A percentile compares a stretch with the other conserved stretches of the same genome.
These are phyloP conservation scores for Crataegus laevigata DNA, from an alignment of 306 rosid genomes.

Conservation along the genomic window DNA sequence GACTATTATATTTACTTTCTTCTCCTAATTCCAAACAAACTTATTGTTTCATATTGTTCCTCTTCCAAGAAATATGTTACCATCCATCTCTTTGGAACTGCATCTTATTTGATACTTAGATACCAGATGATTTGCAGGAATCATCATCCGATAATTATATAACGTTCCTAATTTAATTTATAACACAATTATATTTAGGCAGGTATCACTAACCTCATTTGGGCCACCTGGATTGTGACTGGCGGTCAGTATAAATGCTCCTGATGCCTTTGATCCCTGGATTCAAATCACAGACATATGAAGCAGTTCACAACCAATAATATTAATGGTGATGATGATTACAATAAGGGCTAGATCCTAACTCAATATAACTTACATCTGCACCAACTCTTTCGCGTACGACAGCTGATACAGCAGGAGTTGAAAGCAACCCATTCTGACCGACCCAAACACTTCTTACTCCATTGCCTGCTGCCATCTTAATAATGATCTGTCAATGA, in stretches of 20 bases:
- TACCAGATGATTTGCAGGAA: background rate
- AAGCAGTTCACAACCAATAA: conserved; percentile 3
- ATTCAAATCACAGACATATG: conserved; percentile 4
- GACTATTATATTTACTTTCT: background rate
- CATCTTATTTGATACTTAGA: background rate
- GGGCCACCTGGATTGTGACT: conserved; percentile 99
- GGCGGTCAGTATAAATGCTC: conserved; percentile 95
- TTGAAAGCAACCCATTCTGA: conserved; percentile 90
- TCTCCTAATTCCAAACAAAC: background rate
- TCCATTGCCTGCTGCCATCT: conserved; percentile 94
- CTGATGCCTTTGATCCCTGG: conserved; percentile 89
- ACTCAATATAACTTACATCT: conserved; percentile 54
- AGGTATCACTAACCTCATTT: conserved; percentile 45
- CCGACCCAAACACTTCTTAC: conserved; percentile 91
- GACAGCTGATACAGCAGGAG: conserved; percentile 98
- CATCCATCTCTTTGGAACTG: background rate
- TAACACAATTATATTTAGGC: background rate
- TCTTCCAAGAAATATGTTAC: background rate
- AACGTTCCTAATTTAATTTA: background rate
- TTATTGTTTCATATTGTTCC: background rate
- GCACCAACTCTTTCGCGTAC: conserved; percentile 87
- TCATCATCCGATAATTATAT: background rate
- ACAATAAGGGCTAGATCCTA: background rate
- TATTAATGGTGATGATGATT: background rate
- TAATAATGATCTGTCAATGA: conserved; percentile 63